Percentiles rank a stretch among this genome's conserved stretches.
Evolutionary conservation across 495 filamentous ascomycete genomes (phyloP).

Genomic region (Apiosordaria backusii): DNA sequence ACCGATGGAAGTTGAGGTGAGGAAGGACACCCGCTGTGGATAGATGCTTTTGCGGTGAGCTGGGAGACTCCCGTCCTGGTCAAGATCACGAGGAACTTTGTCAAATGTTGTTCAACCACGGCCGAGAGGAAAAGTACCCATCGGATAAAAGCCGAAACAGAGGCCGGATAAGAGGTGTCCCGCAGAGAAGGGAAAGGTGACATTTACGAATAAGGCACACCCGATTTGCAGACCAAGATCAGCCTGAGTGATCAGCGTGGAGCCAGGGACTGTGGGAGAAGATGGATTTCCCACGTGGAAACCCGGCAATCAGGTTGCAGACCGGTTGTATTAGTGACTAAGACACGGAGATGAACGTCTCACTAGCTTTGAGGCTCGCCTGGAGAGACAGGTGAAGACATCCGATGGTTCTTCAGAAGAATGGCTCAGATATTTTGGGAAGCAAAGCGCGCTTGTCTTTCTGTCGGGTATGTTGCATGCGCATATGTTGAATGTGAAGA

Average conservation of each 20-base stretch:
- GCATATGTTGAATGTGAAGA: too few species aligned
- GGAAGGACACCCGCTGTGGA: too few species aligned
- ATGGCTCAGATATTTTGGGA: too few species aligned
- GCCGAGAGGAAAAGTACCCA: too few species aligned
- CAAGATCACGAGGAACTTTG: background rate
- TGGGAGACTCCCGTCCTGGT: too few species aligned
- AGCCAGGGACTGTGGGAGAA: background rate
- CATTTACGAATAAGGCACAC: background rate
- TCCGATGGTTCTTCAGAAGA: background rate
- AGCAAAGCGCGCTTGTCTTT: too few species aligned
- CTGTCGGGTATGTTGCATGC: too few species aligned
- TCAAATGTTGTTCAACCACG: background rate
- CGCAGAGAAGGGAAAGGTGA: too few species aligned
- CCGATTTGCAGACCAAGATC: background rate
- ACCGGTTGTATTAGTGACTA: background rate
- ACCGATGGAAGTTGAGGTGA: too few species aligned
- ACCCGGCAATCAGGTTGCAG: background rate
- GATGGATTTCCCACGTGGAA: background rate
- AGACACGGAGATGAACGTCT: background rate
- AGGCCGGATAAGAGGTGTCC: background rate
- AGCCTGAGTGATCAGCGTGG: background rate
- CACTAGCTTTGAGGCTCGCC: background rate
- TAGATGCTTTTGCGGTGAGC: too few species aligned
- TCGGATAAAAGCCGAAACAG: too few species aligned
- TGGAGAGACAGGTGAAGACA: background rate